Evolutionary conservation across 2,329 filamentous ascomycete genomes (phyloP), one percentile per base, ranked within the genome.

Genomic region (Cercospora sp.): DNA sequence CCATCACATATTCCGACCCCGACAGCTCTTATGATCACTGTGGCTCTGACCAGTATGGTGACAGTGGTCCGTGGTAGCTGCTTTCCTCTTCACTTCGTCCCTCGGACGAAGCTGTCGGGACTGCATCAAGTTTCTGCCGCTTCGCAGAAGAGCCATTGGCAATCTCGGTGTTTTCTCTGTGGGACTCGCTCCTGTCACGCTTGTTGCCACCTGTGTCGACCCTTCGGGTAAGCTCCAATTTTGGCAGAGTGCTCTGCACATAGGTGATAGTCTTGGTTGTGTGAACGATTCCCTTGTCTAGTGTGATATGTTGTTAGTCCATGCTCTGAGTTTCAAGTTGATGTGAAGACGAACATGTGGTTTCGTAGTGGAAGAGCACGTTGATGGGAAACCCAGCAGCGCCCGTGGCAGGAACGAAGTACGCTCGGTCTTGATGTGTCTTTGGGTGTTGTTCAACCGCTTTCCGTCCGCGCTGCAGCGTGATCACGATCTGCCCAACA

Each of bases 41-140:
- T 24, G 18, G 69, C 69, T 21, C 73, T 71, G 60, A 63, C 61
- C 60, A 63, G 51, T 59, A 60, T 4, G 65, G 51, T n/a, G 65
- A 67, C 1, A 67, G 61, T n/a, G 65, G 51, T 10, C 61, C 60
- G n/a, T 63, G 53, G 30, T 55, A 60, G 9, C 24, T 32, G 43
- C 32, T 26, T 12, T 37, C 7, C 5, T 59, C 65, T 34, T 49
- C 21, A 34, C 10, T 21, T 30, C 28, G 45, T 12, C 1, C 24
- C 13, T 55, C 24, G 1, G 49, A 26, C 24, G 24, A 30, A 55
- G 24, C 13, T 16, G 2, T 8, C 12, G 21, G 1, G 5, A 12
- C 43, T 1, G 10, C 3, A 26, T 18, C 21, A 37, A 63, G 37
- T 21, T 63, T 67, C 55, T 28, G 32, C 18, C 51, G 61, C 51